These are phyloP conservation scores for Ascoidea rubescens DNA, from an alignment of 805 yeast species.

Conservation along the genomic window DNA sequence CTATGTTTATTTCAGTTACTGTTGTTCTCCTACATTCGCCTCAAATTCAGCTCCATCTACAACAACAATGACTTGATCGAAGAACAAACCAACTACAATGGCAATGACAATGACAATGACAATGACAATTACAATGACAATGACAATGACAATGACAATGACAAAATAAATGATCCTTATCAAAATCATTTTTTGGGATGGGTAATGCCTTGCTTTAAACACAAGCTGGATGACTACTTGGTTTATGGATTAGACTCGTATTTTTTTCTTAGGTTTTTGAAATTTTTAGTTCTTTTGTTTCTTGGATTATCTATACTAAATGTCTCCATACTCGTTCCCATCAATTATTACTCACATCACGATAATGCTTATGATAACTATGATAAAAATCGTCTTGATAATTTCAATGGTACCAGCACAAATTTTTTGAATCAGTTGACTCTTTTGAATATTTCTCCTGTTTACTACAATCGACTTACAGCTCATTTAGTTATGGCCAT, in stretches of 20 bases:
- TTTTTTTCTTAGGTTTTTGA: slow-evolving; percentile 51
- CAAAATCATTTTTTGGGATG: slow-evolving; percentile 36
- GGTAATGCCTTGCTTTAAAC: slow-evolving; percentile 30
- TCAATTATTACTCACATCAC: slow-evolving; percentile 30
- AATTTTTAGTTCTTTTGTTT: slow-evolving; percentile 36
- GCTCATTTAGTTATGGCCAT: slow-evolving; percentile 53
- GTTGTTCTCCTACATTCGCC: slow-evolving; percentile 22
- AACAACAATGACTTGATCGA: no score
- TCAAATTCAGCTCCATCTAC: slow-evolving; percentile 25
- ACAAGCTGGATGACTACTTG: slow-evolving; percentile 29
- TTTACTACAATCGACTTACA: slow-evolving; percentile 33
- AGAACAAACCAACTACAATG: no score
- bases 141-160: slow-evolving; percentile 26
- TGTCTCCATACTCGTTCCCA: slow-evolving; percentile 47
- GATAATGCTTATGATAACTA: slow-evolving; percentile 8
- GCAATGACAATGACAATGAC: no score
- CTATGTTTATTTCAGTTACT: slow-evolving; percentile 7
- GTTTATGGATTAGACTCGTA: slow-evolving; percentile 61
- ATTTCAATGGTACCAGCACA: no score
- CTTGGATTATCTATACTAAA: slow-evolving; percentile 36
- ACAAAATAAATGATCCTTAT: slow-evolving; percentile 17
- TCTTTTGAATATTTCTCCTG: slow-evolving; percentile 50
- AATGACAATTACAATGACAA: no score
- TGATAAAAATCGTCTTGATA: no score
- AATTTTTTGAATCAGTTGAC: slow-evolving; percentile 62